Percentiles rank a stretch among this genome's conserved stretches.
Evolutionary conservation across 148 eudicot genomes (phyloP).

Genomic region (Nepenthes mirabilis): DNA sequence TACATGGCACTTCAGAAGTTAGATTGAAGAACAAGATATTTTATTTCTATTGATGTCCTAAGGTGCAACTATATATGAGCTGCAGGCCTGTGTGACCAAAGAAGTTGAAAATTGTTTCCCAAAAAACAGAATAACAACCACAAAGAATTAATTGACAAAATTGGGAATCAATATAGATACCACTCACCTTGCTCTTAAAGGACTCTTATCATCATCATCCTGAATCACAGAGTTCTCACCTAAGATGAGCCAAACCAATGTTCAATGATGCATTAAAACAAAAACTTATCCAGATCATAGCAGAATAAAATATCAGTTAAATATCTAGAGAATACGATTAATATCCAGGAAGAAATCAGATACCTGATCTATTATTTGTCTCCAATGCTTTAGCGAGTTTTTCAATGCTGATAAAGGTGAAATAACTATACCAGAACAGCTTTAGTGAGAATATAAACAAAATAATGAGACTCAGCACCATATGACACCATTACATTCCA

Average conservation of each 20-base stretch:
- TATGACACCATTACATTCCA: no score
- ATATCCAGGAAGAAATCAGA: constrained; percentile 1
- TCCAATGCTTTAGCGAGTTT: constrained; percentile 46
- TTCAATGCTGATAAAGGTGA: constrained; percentile 51
- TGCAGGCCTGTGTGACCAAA: no score
- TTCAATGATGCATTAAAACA: background rate
- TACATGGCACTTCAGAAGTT: no score
- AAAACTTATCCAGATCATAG: no score
- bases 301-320: background rate
- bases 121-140: background rate
- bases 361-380: constrained; percentile 33
- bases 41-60: no score
- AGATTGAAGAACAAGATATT: no score
- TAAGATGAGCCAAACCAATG: constrained; percentile 1
- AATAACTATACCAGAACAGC: constrained; percentile 31
- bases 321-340: background rate
- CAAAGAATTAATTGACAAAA: background rate
- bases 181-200: constrained; percentile 36
- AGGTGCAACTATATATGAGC: no score
- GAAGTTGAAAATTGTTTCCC: no score
- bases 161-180: background rate
- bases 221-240: constrained; percentile 15
- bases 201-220: constrained; percentile 18
- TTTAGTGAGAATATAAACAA: background rate
- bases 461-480: background rate